phyloP scores from a whole-genome alignment of 2,329 filamentous ascomycete genomes.

The Aspergillus luchuensis region DNA sequence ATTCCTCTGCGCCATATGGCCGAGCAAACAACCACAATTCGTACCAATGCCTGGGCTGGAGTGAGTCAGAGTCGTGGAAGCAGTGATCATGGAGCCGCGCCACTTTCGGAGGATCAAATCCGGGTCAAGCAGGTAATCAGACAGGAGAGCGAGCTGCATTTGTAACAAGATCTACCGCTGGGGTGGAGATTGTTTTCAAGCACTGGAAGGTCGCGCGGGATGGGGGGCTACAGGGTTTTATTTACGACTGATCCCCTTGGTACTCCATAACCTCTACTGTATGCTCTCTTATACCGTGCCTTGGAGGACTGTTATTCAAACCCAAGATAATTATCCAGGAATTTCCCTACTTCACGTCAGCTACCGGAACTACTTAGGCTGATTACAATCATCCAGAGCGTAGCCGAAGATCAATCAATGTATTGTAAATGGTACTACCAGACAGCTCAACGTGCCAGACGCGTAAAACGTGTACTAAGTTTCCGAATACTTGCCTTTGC shows the following conservation, averaged over 20 bases:
- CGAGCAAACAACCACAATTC: slow-evolving; percentile 27
- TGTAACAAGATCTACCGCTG: slow-evolving; percentile 11
- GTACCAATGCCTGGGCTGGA: slow-evolving; percentile 37
- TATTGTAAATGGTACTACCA: background rate
- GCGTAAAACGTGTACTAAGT: background rate
- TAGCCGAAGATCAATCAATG: background rate
- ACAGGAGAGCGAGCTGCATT: slow-evolving; percentile 34
- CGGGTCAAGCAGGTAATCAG: slow-evolving; percentile 37
- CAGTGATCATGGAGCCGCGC: slow-evolving; percentile 21
- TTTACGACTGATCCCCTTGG: background rate
- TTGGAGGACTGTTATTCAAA: background rate
- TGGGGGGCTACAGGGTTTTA: background rate
- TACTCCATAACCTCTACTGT: background rate
- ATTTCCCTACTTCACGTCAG: background rate
- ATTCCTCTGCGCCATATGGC: slow-evolving; percentile 23
- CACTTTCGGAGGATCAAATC: slow-evolving; percentile 28
- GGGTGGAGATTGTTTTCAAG: background rate
- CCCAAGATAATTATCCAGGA: background rate
- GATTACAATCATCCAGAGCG: background rate
- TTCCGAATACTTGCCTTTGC: background rate
- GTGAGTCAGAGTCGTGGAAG: slow-evolving; percentile 28
- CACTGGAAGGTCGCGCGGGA: background rate
- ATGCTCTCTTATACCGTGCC: background rate
- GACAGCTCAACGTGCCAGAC: background rate
- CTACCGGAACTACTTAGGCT: background rate